Percentiles rank a stretch among this genome's conserved stretches.
These are phyloP conservation scores for Elongisporangium anandrum DNA, from an alignment of 352 stramenopile genomes.

Conservation along the genomic window DNA sequence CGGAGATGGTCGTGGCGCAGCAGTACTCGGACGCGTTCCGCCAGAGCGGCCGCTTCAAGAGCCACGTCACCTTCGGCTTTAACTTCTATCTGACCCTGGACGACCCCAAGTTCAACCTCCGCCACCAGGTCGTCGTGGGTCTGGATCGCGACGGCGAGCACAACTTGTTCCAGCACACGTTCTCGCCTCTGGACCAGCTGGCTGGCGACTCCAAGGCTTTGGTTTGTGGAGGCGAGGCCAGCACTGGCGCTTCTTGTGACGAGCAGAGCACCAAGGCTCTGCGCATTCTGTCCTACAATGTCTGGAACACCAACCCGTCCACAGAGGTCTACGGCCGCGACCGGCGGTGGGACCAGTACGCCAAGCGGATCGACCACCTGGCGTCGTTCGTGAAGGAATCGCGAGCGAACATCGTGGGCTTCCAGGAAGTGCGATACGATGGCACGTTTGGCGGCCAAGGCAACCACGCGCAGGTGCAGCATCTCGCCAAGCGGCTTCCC, in stretches of 20 bases:
- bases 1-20: slow-evolving; percentile 66
- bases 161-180: slow-evolving; percentile 76
- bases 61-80: slow-evolving; percentile 62
- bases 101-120: slow-evolving; percentile 44
- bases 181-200: slow-evolving; percentile 17
- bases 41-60: slow-evolving; percentile 41
- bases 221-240: slow-evolving; percentile 7
- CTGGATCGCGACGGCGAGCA: slow-evolving; percentile 67
- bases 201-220: slow-evolving; percentile 12
- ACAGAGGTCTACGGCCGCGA: slow-evolving; percentile 50
- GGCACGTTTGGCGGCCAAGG: slow-evolving; percentile 56
- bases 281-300: slow-evolving; percentile 84
- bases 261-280: slow-evolving; percentile 11
- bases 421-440: slow-evolving; percentile 87
- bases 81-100: slow-evolving; percentile 72
- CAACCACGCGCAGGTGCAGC: slow-evolving; percentile 73
- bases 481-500: slow-evolving; percentile 53
- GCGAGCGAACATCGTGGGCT: slow-evolving; percentile 66
- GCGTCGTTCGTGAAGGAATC: slow-evolving; percentile 40
- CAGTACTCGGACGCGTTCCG: slow-evolving; percentile 28
- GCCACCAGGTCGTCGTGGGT: slow-evolving; percentile 56
- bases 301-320: slow-evolving; percentile 88
- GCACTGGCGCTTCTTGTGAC: neutral
- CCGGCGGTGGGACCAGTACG: slow-evolving; percentile 70
- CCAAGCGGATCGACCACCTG: slow-evolving; percentile 74